Evolutionary conservation across 768 basidiomycete species (phyloP), one percentile per base, ranked within the genome.

Genomic region (Serpula lacrymans): DNA sequence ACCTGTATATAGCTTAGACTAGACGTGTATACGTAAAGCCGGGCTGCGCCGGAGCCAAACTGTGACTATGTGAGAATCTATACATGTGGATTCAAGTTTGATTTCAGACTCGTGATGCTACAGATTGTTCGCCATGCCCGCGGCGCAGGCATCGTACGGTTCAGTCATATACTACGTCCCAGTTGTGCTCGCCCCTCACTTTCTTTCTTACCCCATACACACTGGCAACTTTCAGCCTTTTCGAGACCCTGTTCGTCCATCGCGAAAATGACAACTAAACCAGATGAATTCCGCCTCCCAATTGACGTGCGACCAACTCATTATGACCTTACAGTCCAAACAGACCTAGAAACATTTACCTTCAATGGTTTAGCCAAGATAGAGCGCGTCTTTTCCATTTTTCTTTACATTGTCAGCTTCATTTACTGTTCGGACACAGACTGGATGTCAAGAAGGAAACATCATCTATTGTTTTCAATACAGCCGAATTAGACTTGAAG

Each of bases 311-410:
- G 72, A 51, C 82, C 88, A 10, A 72, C 62, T 6, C 88, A 92
- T 58, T 94, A 93, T 61, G 83, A 88, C 50, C 55, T 92, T 36
- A 79, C 78, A 33, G 65, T 93, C 57, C 79, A 77, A 54, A 93
- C 90, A 3, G 89, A 97, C 64, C 77, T 97, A 38, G 74, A 84
- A 41, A 72, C 71, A n/a, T 72, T 80, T 45, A 74, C 66, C 8
- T 98, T 92, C 59, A 69, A 78, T 30, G 95, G 95, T 30, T 71
- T 81, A 27, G 87, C 84, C 35, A 79, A 78, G 49, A 78, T 88
- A 54, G 70, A 76, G 88, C 79, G 45, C 39, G 78, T 65, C 17
- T 25, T 28, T 27, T 17, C 22, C 22, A 5, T 16, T 6, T 32
- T 14, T 24, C 14, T 37, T 16, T 33, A 40, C 21, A 14, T 18